phyloP scores from a whole-genome alignment of 1,284 basidiomycete species.

The Puccinia novopanici region DNA sequence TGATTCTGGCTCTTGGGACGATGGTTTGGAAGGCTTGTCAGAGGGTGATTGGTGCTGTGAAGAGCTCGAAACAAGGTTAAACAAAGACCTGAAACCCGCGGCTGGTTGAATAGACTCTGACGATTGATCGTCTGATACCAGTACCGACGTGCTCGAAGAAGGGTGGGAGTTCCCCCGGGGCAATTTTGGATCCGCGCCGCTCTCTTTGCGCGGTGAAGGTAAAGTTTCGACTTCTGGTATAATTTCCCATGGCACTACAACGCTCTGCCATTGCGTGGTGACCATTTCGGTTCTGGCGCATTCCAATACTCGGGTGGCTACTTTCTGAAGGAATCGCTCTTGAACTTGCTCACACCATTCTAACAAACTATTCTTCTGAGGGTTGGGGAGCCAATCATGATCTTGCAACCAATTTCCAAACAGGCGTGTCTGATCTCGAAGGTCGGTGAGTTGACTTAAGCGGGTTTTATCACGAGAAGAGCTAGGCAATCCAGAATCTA shows the following conservation, averaged over 20 bases:
- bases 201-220: conserved; percentile 2
- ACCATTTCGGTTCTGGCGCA: conserved; percentile 36
- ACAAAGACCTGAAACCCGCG: conserved; percentile 42
- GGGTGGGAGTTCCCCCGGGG: background rate
- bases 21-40: background rate
- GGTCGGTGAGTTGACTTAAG: conserved; percentile 15
- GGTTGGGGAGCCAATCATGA: conserved; percentile 28
- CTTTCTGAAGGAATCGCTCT: conserved; percentile 34
- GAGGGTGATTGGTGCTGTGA: conserved; percentile 17
- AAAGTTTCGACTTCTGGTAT: conserved; percentile 1
- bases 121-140: background rate
- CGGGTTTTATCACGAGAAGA: conserved; percentile 31
- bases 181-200: background rate
- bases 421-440: conserved; percentile 21
- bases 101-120: conserved; percentile 1
- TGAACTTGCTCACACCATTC: conserved; percentile 44
- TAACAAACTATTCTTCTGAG: conserved; percentile 10
- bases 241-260: conserved; percentile 34
- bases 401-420: conserved; percentile 42
- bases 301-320: conserved; percentile 37
- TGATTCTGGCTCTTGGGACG: conserved; percentile 8
- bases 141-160: conserved; percentile 5
- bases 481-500: conserved; percentile 29
- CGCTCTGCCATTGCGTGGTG: conserved; percentile 45
- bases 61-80: conserved; percentile 19